phyloP scores from a whole-genome alignment of 306 rosid species.

The Dryas octopetala region DNA sequence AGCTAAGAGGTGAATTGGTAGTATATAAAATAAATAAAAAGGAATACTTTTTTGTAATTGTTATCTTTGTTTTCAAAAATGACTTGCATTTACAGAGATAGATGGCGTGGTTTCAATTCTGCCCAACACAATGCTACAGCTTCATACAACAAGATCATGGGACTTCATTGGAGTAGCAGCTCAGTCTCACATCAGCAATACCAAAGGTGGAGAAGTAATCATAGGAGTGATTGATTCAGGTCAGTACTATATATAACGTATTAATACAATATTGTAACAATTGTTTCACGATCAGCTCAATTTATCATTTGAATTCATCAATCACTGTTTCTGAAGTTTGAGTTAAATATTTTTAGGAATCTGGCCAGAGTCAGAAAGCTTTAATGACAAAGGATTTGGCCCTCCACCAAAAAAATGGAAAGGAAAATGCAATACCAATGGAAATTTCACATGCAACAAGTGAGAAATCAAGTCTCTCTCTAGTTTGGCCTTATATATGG shows the following conservation, averaged over 20 bases:
- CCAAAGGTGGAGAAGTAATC: neutral
- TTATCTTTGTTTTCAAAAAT: neutral
- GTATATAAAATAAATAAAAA: too few relatives aligned
- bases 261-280: too few relatives aligned
- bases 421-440: conserved; percentile 1
- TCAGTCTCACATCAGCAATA: neutral
- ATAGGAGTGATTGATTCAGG: conserved; percentile 24
- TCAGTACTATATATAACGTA: too few relatives aligned
- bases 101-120: conserved; percentile 20
- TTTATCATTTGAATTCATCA: neutral
- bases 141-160: conserved; percentile 34
- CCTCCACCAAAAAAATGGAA: conserved; percentile 24
- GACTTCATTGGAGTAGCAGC: conserved; percentile 14
- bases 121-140: conserved; percentile 2
- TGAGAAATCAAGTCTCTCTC: neutral
- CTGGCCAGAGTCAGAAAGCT: conserved; percentile 28
- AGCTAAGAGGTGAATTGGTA: neutral
- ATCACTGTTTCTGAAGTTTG: neutral
- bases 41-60: too few relatives aligned
- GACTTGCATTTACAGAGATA: conserved; percentile 8
- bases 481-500: neutral
- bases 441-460: conserved; percentile 28
- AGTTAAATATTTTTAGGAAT: neutral
- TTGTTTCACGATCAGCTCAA: neutral
- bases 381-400: conserved; percentile 18